phyloP scores from a whole-genome alignment of 345 rosid genomes.

The Gossypium mustelinum region DNA sequence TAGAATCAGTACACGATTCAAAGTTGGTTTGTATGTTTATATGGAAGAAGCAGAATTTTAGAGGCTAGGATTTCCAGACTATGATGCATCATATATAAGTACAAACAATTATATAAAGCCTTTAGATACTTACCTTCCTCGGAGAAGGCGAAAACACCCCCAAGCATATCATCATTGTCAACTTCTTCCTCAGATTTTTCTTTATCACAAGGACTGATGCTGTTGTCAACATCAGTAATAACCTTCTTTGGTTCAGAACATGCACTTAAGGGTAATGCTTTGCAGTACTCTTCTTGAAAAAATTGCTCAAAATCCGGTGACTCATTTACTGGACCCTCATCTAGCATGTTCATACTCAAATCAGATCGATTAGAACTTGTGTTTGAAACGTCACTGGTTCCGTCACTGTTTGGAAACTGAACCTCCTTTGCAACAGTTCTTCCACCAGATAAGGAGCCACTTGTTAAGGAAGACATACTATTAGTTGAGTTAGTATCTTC shows the following conservation, averaged over 20 bases:
- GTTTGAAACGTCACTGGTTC: conserved; percentile 57
- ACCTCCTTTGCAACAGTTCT: conserved; percentile 40
- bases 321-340: conserved; percentile 44
- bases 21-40: not conserved
- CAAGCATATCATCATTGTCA: conserved; percentile 78
- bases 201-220: conserved; percentile 46
- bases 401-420: conserved; percentile 36
- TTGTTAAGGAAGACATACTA: conserved; percentile 36
- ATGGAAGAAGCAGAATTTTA: not conserved
- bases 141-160: conserved; percentile 90
- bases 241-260: conserved; percentile 37
- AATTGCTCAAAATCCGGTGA: conserved; percentile 64
- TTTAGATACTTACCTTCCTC: conserved; percentile 65
- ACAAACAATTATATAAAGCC: not conserved
- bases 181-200: conserved; percentile 65
- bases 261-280: conserved; percentile 27
- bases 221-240: conserved; percentile 37
- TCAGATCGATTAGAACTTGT: conserved; percentile 59
- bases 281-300: conserved; percentile 65
- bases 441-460: conserved; percentile 48
- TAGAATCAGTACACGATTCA: not conserved
- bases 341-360: conserved; percentile 50
- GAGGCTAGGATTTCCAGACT: not conserved
- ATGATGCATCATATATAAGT: not conserved
- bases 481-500: conserved; percentile 42